A percentile compares a stretch with the other conserved stretches of the same genome.
phyloP scores from a whole-genome alignment of 805 yeast species.

The Candida boleticola region DNA sequence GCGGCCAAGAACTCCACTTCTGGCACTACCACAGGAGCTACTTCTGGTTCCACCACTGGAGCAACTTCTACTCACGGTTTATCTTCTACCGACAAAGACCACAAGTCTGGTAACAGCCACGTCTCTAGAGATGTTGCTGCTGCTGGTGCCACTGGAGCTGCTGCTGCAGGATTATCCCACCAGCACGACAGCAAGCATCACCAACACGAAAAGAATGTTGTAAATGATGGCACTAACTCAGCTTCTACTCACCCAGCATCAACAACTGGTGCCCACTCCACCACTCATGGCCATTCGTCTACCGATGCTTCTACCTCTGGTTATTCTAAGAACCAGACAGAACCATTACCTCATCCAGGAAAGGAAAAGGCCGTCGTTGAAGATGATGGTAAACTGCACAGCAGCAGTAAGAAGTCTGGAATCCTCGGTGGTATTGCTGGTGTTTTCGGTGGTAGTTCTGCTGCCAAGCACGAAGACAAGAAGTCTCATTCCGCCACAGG shows the following conservation, averaged over 20 bases:
- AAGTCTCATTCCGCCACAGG: not conserved
- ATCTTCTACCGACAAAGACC: too few relatives aligned
- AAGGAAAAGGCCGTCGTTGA: not conserved
- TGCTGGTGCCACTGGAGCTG: slow-evolving; percentile 6
- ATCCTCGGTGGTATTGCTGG: not conserved
- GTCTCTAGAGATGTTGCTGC: not conserved
- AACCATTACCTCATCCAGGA: slow-evolving; percentile 4
- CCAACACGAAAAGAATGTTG: not conserved
- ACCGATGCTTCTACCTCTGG: not conserved
- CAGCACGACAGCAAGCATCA: not conserved
- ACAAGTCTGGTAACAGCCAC: too few relatives aligned
- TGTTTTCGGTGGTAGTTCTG: slow-evolving; percentile 1
- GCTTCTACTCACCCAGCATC: not conserved
- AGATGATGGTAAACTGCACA: not conserved
- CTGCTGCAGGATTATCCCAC: not conserved
- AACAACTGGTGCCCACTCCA: not conserved
- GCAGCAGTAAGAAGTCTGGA: not conserved
- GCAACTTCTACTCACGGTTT: not conserved
- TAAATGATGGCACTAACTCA: not conserved
- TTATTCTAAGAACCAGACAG: not conserved
- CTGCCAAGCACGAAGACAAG: slow-evolving; percentile 2
- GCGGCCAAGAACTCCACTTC: not conserved
- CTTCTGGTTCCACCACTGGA: not conserved
- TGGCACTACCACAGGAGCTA: not conserved
- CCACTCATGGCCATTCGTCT: not conserved